A percentile compares a stretch with the other conserved stretches of the same genome.
Conservation (phyloP, 2,329 filamentous ascomycete genomes). For the Aspergillus transmontanensis region DNA sequence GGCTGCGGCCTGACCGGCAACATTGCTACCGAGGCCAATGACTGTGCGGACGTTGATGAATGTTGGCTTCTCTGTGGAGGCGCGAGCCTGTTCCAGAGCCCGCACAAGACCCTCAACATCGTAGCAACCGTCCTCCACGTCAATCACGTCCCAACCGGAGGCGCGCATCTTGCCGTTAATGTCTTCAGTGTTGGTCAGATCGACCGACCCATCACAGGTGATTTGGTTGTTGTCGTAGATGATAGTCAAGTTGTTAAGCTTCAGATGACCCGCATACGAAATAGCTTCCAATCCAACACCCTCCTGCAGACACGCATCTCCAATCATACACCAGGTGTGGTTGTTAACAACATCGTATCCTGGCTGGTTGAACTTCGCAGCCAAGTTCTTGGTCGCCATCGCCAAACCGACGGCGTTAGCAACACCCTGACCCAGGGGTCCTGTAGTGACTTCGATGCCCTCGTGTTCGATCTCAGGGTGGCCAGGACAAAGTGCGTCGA, state of each 20-base stretch:
- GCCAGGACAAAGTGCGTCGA: constrained; percentile 32
- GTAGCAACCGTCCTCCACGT: constrained; percentile 56
- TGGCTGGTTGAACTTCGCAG: constrained; percentile 56
- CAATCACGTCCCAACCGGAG: constrained; percentile 59
- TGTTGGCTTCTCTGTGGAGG: constrained; percentile 52
- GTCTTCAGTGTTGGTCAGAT: constrained; percentile 59
- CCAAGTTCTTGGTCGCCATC: constrained; percentile 60
- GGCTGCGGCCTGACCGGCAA: constrained; percentile 51
- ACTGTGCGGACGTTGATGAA: constrained; percentile 62
- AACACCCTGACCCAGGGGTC: constrained; percentile 62
- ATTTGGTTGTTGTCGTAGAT: constrained; percentile 66
- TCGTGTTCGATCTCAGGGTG: constrained; percentile 61
- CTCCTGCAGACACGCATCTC: constrained; percentile 62
- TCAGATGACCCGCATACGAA: constrained; percentile 58
- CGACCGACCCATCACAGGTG: constrained; percentile 60
- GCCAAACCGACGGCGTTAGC: constrained; percentile 63
- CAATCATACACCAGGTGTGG: constrained; percentile 60
- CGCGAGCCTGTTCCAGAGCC: constrained; percentile 51
- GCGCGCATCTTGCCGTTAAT: constrained; percentile 62
- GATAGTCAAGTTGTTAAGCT: constrained; percentile 58
- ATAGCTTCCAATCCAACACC: constrained; percentile 61
- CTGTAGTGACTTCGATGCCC: constrained; percentile 62
- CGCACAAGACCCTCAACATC: constrained; percentile 53
- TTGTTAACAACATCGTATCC: constrained; percentile 53
- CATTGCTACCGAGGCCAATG: constrained; percentile 56